These are phyloP conservation scores for Simplicillium sp. DNA, from an alignment of 2,329 filamentous ascomycete species.

Conservation along the genomic window DNA sequence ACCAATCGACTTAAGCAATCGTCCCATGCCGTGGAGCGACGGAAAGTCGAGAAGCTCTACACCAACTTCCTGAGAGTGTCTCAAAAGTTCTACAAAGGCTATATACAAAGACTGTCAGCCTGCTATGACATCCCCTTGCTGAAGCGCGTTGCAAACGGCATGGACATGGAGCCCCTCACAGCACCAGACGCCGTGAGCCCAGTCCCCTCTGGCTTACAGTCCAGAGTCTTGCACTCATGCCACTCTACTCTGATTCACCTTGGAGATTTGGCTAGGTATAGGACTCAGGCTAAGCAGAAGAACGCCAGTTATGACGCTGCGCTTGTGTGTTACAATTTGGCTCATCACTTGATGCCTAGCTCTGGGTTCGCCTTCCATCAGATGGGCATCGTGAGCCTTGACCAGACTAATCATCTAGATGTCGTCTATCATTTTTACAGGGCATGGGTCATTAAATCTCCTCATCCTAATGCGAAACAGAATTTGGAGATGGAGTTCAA, in stretches of 20 bases:
- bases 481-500: conserved; percentile 77
- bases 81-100: conserved; percentile 80
- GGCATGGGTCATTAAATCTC: conserved; percentile 63
- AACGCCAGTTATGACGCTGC: conserved; percentile 70
- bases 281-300: conserved; percentile 63
- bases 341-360: conserved; percentile 65
- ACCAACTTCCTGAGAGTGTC: conserved; percentile 77
- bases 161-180: conserved; percentile 31
- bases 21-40: conserved; percentile 50
- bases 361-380: conserved; percentile 85
- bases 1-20: conserved; percentile 45
- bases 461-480: conserved; percentile 61
- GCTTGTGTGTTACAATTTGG: conserved; percentile 75
- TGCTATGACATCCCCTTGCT: conserved; percentile 46
- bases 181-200: conserved; percentile 33
- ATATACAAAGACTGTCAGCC: conserved; percentile 66
- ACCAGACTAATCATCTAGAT: conserved; percentile 70
- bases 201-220: conserved; percentile 39
- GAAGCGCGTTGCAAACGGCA: conserved; percentile 28
- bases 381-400: conserved; percentile 74
- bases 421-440: conserved; percentile 87
- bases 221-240: conserved; percentile 62
- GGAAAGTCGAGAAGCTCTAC: conserved; percentile 76
- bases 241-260: conserved; percentile 78
- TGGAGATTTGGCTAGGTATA: conserved; percentile 84